phyloP scores from a whole-genome alignment of 495 filamentous ascomycete genomes.

The Penicillium tannophilum region DNA sequence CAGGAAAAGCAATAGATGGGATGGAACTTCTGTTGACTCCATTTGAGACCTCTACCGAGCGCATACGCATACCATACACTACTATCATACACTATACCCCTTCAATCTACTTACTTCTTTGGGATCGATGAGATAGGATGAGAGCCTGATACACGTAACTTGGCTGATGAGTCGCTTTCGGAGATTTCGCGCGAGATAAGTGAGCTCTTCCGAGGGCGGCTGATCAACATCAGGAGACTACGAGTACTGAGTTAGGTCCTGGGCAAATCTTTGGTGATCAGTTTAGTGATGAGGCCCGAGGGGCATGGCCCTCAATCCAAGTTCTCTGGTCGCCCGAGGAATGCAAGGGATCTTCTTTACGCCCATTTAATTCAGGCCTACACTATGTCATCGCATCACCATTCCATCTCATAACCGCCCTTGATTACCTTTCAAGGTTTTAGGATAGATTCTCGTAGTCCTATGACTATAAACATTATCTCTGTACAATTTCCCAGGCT shows the following conservation, averaged over 20 bases:
- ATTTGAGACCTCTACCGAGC: neutral
- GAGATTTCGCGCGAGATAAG: neutral
- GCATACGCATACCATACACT: constrained; percentile 4
- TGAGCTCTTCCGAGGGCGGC: no score
- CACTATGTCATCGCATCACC: neutral
- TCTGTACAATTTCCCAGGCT: neutral
- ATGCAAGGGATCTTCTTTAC: neutral
- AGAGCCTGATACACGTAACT: neutral
- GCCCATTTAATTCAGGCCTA: neutral
- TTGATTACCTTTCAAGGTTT: neutral
- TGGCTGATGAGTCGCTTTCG: neutral
- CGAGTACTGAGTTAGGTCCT: no score
- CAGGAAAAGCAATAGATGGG: neutral
- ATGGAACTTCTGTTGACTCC: constrained; percentile 5
- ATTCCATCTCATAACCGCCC: no score
- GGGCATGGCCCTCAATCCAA: no score
- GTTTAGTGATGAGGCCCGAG: no score
- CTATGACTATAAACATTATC: neutral
- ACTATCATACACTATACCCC: constrained; percentile 11
- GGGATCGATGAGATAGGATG: constrained; percentile 1
- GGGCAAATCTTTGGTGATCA: no score
- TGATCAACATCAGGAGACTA: no score
- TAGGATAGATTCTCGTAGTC: neutral
- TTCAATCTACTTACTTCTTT: constrained; percentile 7
- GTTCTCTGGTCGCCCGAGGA: neutral